Base-by-base conservation (phyloP, 495 filamentous ascomycete genomes). In the Parathielavia appendiculata region DNA sequence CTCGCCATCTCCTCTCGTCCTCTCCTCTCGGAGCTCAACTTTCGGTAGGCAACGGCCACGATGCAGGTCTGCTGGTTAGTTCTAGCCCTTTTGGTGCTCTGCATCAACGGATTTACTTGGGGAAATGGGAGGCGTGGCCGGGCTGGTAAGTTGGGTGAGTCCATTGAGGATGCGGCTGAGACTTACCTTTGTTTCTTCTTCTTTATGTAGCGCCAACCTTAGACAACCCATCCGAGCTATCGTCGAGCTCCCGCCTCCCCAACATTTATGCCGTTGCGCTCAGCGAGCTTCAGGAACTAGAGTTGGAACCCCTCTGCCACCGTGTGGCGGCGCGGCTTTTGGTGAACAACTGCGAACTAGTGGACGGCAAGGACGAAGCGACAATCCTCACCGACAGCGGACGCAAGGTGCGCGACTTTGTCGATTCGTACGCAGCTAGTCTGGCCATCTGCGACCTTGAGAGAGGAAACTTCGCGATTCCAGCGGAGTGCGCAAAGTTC, bases 381-480 rank as follows among this genome's bases (percentile, higher is more conserved):
- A 76, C 72, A 9, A 69, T 78, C 44, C 62, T 76, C 7, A 77
- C 73, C 9, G 73, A 64, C 64, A 81, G 68, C 60, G 76, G 61
- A 51, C 72, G 39, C 54, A 82, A 59, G 75, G 83, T 69, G 57
- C 75, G 73, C 11, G 76, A 79, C 53, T 79, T 78, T 45, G 72
- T 86, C 32, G 84, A 88, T 43, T 88, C 87, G 0, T 92, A 89
- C 57, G 87, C 88, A 2, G 84, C 84, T 9, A 83, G 87, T 48
- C 76, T 91, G 0, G 86, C 88, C 6, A 80, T 91, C 26, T 92
- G 88, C 64, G 88, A 91, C 57, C 69, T 92, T 63, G 81, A 71
- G 73, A 70, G 78, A 32, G 79, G 76, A 1, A 73, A 65, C 36
- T 79, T 80, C 50, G 38, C 52, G 0, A 78, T 81, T 32, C 79